phyloP scores from a whole-genome alignment of 441 rosid genomes.

The Metrosideros polymorpha region DNA sequence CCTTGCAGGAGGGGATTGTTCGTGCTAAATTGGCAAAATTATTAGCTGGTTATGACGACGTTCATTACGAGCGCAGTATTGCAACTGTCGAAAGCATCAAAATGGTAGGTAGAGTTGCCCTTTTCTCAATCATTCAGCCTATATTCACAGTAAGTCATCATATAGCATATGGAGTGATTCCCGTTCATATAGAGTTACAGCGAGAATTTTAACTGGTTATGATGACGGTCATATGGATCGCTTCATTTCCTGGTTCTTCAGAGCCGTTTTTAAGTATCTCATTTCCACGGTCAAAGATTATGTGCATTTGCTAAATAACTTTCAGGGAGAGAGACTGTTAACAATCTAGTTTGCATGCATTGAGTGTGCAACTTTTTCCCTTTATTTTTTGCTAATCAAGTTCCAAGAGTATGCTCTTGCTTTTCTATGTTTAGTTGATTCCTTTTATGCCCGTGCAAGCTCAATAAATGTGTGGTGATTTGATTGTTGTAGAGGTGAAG shows the following conservation, averaged over 20 bases:
- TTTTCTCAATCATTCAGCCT: neutral
- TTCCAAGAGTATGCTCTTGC: neutral
- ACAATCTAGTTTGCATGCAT: neutral
- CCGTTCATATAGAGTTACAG: neutral
- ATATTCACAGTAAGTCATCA: neutral
- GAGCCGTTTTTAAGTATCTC: neutral
- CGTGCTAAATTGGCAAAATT: slow-evolving; percentile 63
- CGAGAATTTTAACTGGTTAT: neutral
- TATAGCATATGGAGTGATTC: neutral
- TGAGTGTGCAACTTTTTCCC: neutral
- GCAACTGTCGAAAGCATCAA: slow-evolving; percentile 67
- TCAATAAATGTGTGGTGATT: neutral
- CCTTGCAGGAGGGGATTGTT: slow-evolving; percentile 73
- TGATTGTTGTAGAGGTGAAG: neutral
- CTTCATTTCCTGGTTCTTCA: neutral
- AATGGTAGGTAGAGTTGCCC: slow-evolving; percentile 35
- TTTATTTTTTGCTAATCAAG: neutral
- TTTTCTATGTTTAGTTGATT: neutral
- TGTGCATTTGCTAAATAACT: neutral
- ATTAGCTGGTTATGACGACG: slow-evolving; percentile 50
- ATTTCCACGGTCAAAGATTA: neutral
- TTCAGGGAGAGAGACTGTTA: neutral
- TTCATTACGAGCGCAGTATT: slow-evolving; percentile 49
- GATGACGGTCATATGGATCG: neutral
- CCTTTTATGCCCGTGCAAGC: neutral